Base-by-base conservation (phyloP, 2,329 filamentous ascomycete species). In the Fusarium luffae region DNA sequence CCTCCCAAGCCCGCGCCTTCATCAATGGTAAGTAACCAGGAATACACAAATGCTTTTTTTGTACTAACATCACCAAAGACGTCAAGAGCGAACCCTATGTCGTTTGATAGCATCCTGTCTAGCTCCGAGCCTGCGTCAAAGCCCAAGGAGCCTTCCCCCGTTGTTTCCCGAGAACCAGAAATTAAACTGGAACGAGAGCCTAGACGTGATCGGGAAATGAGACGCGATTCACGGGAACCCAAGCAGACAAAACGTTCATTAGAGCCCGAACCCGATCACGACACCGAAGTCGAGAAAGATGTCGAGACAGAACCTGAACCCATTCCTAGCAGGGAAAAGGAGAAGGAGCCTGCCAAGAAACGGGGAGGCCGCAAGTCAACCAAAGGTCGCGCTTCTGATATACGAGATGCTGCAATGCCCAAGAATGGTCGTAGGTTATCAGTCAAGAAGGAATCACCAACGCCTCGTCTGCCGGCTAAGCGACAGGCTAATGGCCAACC, bases 31-130 rank as follows among this genome's bases (percentile, higher is more conserved):
- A 66, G 79, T 77, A 44, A 27, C 32, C 23, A 23, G 13, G 34
- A 28, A 57, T 54, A 27, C 42, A 46, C 32, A 19, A 43, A 48
- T 28, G 50, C 59, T 63, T 21, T 30, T 59, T 63, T 55, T 21
- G 23, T 50, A 58, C 68, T 74, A 63, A 72, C 60, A 50, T 25
- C 21, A 34, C 51, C 44, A 18, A 46, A 94, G 88, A 92, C 91
- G 51, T 88, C 92, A 3, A 89, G 88, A 78, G 86, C 90, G 62
- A 92, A 97, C 78, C 92, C 94, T 55, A 98, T 98, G 94, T 96
- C 94, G 7, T 96, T 98, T 77, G 96, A 93, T 71, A 98, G 94
- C 78, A 97, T 98, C 63, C 90, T 98, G 44, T 95, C 93, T 6
- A 94, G 89, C 71, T 86, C 92, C 58, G 90, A 93, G 59, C 89